Percentiles rank a stretch among this genome's conserved stretches.
These are phyloP conservation scores for Ceratocystis alfenasii DNA, from an alignment of 2,329 filamentous ascomycete species.

Conservation along the genomic window DNA sequence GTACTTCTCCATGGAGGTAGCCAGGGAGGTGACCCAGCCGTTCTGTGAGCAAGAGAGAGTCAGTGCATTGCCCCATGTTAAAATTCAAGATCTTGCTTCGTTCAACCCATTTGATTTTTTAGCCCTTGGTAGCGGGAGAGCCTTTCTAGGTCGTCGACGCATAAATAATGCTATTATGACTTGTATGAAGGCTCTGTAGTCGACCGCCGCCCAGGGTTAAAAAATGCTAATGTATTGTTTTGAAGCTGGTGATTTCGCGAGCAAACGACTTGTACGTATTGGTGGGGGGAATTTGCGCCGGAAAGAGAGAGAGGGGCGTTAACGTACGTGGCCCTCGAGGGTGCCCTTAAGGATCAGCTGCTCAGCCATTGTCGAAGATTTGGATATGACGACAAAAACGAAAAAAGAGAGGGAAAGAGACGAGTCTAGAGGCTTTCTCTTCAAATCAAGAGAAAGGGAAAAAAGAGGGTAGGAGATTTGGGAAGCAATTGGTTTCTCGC, in stretches of 20 bases:
- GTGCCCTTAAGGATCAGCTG: conserved; percentile 92
- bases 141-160: not conserved
- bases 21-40: conserved; percentile 98
- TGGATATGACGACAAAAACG: conserved; percentile 20
- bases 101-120: not conserved
- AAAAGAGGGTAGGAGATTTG: conserved; percentile 21
- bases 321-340: conserved; percentile 86
- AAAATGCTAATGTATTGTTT: conserved; percentile 7
- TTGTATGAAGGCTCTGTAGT: not conserved
- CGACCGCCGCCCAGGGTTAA: not conserved
- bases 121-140: not conserved
- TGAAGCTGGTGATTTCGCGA: not conserved
- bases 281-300: conserved; percentile 9
- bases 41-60: conserved; percentile 38
- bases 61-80: conserved; percentile 20
- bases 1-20: conserved; percentile 98
- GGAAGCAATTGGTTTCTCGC: conserved; percentile 21
- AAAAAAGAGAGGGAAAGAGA: conserved; percentile 22
- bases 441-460: conserved; percentile 23
- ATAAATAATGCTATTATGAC: not conserved
- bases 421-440: conserved; percentile 24
- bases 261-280: conserved; percentile 3
- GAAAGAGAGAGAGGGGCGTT: conserved; percentile 23
- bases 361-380: conserved; percentile 56
- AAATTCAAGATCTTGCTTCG: conserved; percentile 15